These are phyloP conservation scores for Hydnomerulius pinastri DNA, from an alignment of 768 basidiomycete species.

Conservation along the genomic window DNA sequence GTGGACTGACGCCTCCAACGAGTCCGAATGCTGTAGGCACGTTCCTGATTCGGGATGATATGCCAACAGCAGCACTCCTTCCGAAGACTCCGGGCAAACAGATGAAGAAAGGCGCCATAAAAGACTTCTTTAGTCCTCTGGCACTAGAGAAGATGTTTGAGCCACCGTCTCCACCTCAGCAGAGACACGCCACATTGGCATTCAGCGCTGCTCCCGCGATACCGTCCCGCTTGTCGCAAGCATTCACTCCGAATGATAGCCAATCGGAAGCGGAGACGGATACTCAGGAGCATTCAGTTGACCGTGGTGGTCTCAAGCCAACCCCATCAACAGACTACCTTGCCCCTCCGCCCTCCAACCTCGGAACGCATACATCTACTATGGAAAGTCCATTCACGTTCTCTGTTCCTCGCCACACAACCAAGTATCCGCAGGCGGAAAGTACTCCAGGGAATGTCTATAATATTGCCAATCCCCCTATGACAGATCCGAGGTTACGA, in stretches of 20 bases:
- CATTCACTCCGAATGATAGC: constrained; percentile 33
- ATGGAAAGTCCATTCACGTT: constrained; percentile 75
- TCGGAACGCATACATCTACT: constrained; percentile 46
- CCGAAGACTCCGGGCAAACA: constrained; percentile 66
- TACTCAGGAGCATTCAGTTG: constrained; percentile 10
- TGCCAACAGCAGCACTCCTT: constrained; percentile 53
- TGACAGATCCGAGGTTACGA: constrained; percentile 74
- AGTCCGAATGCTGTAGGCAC: constrained; percentile 55
- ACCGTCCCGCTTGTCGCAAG: constrained; percentile 41
- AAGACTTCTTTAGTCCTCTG: constrained; percentile 86
- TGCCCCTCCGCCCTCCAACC: constrained; percentile 16
- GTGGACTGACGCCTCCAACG: constrained; percentile 28
- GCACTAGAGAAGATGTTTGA: constrained; percentile 92
- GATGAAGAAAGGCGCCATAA: constrained; percentile 58
- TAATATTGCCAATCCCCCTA: constrained; percentile 31
- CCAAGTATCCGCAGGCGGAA: constrained; percentile 52
- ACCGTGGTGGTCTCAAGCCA: constrained; percentile 8
- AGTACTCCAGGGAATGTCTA: constrained; percentile 50
- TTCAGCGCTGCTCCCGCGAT: constrained; percentile 31
- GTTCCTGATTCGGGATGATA: constrained; percentile 73
- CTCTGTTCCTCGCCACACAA: constrained; percentile 51
- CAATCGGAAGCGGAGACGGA: constrained; percentile 25
- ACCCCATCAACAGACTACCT: constrained; percentile 10
- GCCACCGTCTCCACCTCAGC: constrained; percentile 78
- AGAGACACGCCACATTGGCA: constrained; percentile 18